phyloP scores from a whole-genome alignment of 345 rosid species.

The Populus deltoides region DNA sequence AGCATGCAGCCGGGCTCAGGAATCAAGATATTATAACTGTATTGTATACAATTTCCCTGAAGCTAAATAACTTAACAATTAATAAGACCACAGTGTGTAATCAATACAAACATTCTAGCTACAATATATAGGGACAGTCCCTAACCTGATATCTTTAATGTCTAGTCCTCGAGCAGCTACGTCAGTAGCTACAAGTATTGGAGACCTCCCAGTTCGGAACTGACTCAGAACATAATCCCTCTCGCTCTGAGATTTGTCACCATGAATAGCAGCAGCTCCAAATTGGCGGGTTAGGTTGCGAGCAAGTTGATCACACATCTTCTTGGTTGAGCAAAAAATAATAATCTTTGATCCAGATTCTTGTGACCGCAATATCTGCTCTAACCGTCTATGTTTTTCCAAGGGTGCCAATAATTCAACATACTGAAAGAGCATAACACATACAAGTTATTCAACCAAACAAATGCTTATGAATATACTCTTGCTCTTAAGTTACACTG shows the following conservation, averaged over 20 bases:
- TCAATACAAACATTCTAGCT: neutral
- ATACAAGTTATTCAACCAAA: neutral
- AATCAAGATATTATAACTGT: neutral
- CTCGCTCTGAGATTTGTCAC: slow-evolving; percentile 86
- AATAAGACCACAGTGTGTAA: neutral
- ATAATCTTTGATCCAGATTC: slow-evolving; percentile 82
- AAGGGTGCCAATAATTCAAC: slow-evolving; percentile 70
- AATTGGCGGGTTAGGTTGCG: slow-evolving; percentile 66
- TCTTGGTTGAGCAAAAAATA: slow-evolving; percentile 80
- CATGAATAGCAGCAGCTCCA: slow-evolving; percentile 92
- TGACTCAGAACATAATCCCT: slow-evolving; percentile 75
- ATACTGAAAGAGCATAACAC: slow-evolving; percentile 43
- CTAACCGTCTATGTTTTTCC: slow-evolving; percentile 91
- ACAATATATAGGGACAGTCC: neutral
- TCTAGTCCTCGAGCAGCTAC: slow-evolving; percentile 94
- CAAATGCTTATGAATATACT: neutral
- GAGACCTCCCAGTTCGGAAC: slow-evolving; percentile 77
- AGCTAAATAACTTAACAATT: neutral
- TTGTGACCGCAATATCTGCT: slow-evolving; percentile 84
- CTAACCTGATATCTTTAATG: slow-evolving; percentile 86
- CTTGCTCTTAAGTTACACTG: neutral
- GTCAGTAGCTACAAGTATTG: slow-evolving; percentile 85
- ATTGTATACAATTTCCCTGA: neutral
- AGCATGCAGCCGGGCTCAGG: neutral
- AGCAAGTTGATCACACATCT: slow-evolving; percentile 87